Percentiles rank a stretch among this genome's conserved stretches.
These are phyloP conservation scores for Lathyrus aphaca DNA, from an alignment of 306 rosid genomes.

Conservation along the genomic window DNA sequence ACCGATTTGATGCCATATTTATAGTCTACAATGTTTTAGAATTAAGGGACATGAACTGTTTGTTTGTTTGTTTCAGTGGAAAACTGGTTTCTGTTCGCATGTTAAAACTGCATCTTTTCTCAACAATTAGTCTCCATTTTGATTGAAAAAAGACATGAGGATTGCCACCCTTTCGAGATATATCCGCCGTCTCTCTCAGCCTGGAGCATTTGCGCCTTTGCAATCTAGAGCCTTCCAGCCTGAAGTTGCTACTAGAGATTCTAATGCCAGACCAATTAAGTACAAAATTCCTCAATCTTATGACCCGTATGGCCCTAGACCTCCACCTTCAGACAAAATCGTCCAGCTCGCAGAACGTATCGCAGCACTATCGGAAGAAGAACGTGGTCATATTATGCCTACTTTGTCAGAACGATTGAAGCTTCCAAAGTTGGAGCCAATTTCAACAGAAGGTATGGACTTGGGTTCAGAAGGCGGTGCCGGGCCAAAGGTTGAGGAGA, in stretches of 20 bases:
- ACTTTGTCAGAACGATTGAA: constrained; percentile 46
- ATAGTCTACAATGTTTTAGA: not conserved
- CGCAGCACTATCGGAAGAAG: constrained; percentile 49
- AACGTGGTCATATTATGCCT: constrained; percentile 52
- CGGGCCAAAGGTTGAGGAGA: constrained; percentile 53
- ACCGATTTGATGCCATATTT: constrained; percentile 5
- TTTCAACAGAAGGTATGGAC: constrained; percentile 58
- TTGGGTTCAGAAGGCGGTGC: constrained; percentile 44
- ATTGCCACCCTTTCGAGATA: constrained; percentile 48
- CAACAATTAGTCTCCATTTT: constrained; percentile 29
- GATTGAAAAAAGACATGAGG: constrained; percentile 46
- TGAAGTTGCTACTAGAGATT: constrained; percentile 43
- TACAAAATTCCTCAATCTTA: constrained; percentile 54
- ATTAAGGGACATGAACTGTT: no score
- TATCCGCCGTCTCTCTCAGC: constrained; percentile 22
- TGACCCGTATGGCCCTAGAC: constrained; percentile 54
- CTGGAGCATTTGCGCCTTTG: constrained; percentile 1
- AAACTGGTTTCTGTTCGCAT: not conserved
- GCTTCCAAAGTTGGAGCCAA: constrained; percentile 57
- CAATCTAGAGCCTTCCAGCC: constrained; percentile 51
- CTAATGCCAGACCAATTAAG: constrained; percentile 45
- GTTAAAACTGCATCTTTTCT: constrained; percentile 22
- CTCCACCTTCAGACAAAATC: constrained; percentile 56
- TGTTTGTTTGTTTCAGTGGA: not conserved
- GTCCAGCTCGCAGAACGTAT: constrained; percentile 53